phyloP scores from a whole-genome alignment of 1,284 basidiomycete genomes.

The Cryptococcus hybrid region DNA sequence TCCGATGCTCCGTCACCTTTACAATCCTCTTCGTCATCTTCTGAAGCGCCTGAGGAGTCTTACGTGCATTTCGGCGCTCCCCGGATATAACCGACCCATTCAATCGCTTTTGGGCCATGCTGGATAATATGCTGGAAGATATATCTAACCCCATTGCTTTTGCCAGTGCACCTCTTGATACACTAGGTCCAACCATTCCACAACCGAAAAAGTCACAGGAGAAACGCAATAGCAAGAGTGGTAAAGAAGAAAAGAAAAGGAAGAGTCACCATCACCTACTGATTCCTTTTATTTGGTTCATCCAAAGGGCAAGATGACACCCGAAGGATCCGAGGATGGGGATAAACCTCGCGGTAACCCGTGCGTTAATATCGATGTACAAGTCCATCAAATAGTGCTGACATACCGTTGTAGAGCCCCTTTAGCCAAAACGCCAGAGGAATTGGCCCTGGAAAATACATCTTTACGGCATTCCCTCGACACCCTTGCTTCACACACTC shows the following conservation, averaged over 20 bases:
- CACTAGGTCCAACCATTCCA: background rate
- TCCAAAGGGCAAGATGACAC: conserved; percentile 2
- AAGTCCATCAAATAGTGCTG: no score
- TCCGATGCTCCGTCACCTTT: conserved; percentile 24
- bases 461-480: conserved; percentile 45
- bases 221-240: conserved; percentile 3
- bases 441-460: conserved; percentile 47
- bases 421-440: conserved; percentile 46
- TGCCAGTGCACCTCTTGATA: conserved; percentile 35
- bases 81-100: conserved; percentile 48
- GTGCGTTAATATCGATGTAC: no score
- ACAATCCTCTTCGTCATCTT: conserved; percentile 38
- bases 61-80: conserved; percentile 33
- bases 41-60: conserved; percentile 27
- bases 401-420: conserved; percentile 2
- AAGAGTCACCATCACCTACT: conserved; percentile 18
- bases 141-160: conserved; percentile 49
- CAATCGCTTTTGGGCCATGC: conserved; percentile 49
- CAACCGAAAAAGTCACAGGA: conserved; percentile 2
- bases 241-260: conserved; percentile 9
- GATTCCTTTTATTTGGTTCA: conserved; percentile 40
- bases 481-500: conserved; percentile 40
- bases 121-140: conserved; percentile 48
- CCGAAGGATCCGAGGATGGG: background rate
- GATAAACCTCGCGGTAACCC: background rate